Conservation (phyloP, 257 asterid genomes). For the Gentiana dahurica region DNA sequence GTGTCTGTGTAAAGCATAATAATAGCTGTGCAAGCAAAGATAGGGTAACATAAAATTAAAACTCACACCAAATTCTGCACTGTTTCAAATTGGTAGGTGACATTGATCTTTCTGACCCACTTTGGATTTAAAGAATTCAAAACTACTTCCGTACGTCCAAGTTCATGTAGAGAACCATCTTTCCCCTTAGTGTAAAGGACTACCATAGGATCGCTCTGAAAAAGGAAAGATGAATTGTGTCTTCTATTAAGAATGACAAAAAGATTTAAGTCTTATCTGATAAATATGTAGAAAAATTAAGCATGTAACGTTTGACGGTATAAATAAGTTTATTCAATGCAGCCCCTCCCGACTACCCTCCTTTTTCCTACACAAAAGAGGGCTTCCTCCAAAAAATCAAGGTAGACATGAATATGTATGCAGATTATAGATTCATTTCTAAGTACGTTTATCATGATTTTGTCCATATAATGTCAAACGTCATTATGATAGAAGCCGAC, state of each 20-base stretch:
- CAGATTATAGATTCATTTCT: too few species aligned
- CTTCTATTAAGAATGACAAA: too few species aligned
- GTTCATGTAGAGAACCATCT: slow-evolving; percentile 70
- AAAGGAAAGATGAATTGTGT: slow-evolving; percentile 7
- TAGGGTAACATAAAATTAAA: slow-evolving; percentile 1
- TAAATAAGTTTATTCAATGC: background rate
- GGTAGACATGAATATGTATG: background rate
- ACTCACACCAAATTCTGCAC: slow-evolving; percentile 62
- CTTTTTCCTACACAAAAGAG: too few species aligned
- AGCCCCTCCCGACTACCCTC: background rate
- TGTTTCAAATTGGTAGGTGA: slow-evolving; percentile 69
- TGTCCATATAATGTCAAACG: too few species aligned
- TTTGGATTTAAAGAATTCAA: slow-evolving; percentile 57
- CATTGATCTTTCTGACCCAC: slow-evolving; percentile 66
- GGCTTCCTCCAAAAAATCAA: too few species aligned
- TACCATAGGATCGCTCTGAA: slow-evolving; percentile 93
- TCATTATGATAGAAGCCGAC: too few species aligned
- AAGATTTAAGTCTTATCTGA: too few species aligned
- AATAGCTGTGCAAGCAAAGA: background rate
- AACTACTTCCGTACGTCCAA: slow-evolving; percentile 85
- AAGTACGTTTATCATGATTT: too few species aligned
- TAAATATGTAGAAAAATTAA: background rate
- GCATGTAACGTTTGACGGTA: background rate
- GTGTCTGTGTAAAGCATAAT: background rate
- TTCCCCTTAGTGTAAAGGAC: slow-evolving; percentile 56